Percentiles rank a stretch among this genome's conserved stretches.
Evolutionary conservation across 2,329 filamentous ascomycete genomes (phyloP).

Genomic region (Ophiostoma tasmaniense): DNA sequence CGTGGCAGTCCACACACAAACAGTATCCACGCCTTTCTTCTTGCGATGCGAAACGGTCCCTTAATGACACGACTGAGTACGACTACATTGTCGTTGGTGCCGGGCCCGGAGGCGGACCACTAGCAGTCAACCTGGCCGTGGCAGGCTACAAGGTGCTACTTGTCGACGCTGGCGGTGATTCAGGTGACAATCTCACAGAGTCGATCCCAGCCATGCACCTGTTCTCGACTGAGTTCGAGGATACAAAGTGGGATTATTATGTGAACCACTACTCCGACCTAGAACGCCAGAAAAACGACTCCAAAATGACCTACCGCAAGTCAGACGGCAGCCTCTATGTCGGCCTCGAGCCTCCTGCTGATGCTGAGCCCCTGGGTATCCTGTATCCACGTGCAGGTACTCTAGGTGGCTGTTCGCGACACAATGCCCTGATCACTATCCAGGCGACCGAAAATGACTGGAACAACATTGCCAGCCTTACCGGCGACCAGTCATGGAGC

Average conservation of each 20-base stretch:
- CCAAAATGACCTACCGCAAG: background rate
- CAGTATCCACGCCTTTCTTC: background rate
- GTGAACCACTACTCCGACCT: background rate
- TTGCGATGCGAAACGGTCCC: background rate
- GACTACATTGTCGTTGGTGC: background rate
- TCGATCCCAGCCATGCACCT: background rate
- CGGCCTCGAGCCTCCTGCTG: background rate
- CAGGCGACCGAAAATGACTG: background rate
- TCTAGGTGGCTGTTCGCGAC: background rate
- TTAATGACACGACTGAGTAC: background rate
- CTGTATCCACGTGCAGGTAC: background rate
- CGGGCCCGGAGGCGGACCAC: background rate
- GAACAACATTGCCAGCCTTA: background rate
- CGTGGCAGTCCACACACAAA: background rate
- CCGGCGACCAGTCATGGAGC: background rate
- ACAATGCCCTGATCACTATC: background rate
- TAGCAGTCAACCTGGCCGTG: background rate
- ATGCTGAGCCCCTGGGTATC: background rate
- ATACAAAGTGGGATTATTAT: background rate
- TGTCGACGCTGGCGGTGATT: background rate
- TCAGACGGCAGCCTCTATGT: background rate
- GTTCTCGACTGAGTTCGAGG: background rate
- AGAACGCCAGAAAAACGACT: background rate
- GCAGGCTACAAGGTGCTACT: background rate
- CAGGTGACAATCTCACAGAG: background rate